Percentiles rank a stretch among this genome's conserved stretches.
Conservation (phyloP, 163 green algal genomes). For the Prototheca stagnorum region DNA sequence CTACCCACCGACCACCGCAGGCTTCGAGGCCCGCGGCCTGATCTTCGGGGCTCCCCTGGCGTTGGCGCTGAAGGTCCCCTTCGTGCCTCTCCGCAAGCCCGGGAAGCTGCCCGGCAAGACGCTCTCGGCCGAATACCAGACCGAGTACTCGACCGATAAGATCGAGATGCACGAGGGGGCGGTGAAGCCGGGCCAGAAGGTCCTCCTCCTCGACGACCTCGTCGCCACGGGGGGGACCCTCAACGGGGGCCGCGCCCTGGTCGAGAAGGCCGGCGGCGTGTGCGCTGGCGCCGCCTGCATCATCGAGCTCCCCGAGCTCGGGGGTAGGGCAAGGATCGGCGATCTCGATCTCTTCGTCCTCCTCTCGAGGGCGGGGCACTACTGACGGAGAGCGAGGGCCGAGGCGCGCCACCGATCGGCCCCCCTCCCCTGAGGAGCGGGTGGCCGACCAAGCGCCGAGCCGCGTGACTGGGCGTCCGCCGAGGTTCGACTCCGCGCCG, state of each 20-base stretch:
- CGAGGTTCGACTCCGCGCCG: too few species aligned
- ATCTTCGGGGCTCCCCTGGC: slow-evolving; percentile 95
- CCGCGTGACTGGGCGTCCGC: too few species aligned
- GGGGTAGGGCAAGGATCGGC: slow-evolving; percentile 54
- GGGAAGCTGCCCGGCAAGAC: slow-evolving; percentile 79
- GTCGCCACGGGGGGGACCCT: slow-evolving; percentile 94
- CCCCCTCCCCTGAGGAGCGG: too few species aligned
- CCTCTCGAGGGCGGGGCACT: slow-evolving; percentile 72
- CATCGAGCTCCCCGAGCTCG: slow-evolving; percentile 77
- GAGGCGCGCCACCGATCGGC: too few species aligned
- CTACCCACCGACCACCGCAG: too few species aligned
- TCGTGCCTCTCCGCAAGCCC: slow-evolving; percentile 91
- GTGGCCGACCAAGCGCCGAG: too few species aligned
- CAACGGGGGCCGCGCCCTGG: slow-evolving; percentile 56
- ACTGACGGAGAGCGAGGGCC: too few species aligned
- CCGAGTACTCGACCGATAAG: slow-evolving; percentile 83
- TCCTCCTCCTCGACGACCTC: slow-evolving; percentile 92
- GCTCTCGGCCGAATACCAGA: slow-evolving; percentile 9
- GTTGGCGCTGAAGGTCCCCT: slow-evolving; percentile 59
- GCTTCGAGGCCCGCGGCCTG: slow-evolving; percentile 92
- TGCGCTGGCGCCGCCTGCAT: slow-evolving; percentile 71
- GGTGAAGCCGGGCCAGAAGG: slow-evolving; percentile 58
- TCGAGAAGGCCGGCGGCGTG: slow-evolving; percentile 54
- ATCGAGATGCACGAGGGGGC: slow-evolving; percentile 92
- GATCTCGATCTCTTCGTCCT: slow-evolving; percentile 53